Evolutionary conservation across 129 eudicot genomes (phyloP).

Genomic region (Flaveria linearis): DNA sequence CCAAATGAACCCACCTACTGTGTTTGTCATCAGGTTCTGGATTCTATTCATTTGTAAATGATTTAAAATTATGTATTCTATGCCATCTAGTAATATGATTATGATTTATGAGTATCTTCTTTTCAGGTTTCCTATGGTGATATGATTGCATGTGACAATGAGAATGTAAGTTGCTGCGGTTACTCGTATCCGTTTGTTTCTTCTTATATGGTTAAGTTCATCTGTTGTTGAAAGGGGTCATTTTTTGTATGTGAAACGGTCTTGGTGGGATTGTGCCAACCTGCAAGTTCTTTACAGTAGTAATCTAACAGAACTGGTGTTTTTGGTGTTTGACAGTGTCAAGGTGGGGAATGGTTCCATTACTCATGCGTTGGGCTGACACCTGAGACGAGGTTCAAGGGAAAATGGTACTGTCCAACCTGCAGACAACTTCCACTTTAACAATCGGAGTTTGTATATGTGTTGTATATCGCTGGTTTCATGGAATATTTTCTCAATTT

Average conservation of each 20-base stretch:
- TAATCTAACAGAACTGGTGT: not conserved
- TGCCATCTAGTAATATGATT: constrained; percentile 3
- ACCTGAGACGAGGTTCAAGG: constrained; percentile 96
- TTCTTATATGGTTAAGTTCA: not conserved
- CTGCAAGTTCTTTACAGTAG: not conserved
- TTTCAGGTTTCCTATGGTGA: constrained; percentile 92
- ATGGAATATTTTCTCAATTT: not conserved
- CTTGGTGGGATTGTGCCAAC: not conserved
- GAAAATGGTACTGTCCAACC: constrained; percentile 97
- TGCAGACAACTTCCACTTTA: constrained; percentile 62
- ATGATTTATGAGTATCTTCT: not conserved
- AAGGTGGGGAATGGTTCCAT: constrained; percentile 99
- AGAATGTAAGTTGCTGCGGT: constrained; percentile 57
- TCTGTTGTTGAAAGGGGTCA: not conserved
- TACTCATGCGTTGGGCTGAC: constrained; percentile 94
- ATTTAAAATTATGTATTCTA: not conserved
- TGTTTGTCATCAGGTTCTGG: constrained; percentile 88
- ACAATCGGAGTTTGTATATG: not conserved
- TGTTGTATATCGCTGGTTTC: not conserved
- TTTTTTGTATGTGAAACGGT: not conserved
- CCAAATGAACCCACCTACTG: constrained; percentile 97
- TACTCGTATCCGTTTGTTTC: not conserved
- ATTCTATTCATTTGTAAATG: not conserved
- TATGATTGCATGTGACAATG: constrained; percentile 99
- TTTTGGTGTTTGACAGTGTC: constrained; percentile 58